Evolutionary conservation across 768 basidiomycete genomes (phyloP).

Genomic region (Leucosporidium yakuticum): DNA sequence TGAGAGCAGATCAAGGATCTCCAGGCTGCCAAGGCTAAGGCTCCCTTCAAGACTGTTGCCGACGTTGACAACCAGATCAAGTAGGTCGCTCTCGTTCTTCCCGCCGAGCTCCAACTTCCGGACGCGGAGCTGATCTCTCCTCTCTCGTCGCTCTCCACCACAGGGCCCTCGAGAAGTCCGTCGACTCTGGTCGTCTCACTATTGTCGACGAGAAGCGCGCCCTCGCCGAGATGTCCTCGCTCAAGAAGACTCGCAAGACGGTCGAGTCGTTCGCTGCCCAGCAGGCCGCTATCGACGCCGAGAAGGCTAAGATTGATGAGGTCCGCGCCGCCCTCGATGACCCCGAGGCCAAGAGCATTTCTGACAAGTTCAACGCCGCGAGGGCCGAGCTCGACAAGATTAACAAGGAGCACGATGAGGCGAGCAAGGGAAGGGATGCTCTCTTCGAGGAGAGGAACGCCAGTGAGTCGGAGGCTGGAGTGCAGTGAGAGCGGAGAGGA

Average conservation of each 20-base stretch:
- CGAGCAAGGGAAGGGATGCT: conserved; percentile 68
- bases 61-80: conserved; percentile 83
- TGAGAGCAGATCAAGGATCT: conserved; percentile 69
- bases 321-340: conserved; percentile 80
- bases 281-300: conserved; percentile 73
- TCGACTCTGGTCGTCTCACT: conserved; percentile 86
- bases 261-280: conserved; percentile 76
- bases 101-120: conserved; percentile 5
- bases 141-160: background rate
- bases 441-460: conserved; percentile 80
- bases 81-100: conserved; percentile 49
- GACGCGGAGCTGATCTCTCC: conserved; percentile 2
- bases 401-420: conserved; percentile 79
- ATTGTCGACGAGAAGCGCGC: conserved; percentile 93
- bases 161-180: conserved; percentile 59
- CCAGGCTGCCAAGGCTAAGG: conserved; percentile 70
- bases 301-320: conserved; percentile 66
- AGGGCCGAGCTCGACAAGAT: conserved; percentile 77
- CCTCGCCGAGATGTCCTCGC: conserved; percentile 69
- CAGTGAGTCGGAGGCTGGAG: conserved; percentile 48
- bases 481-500: background rate
- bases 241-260: conserved; percentile 39
- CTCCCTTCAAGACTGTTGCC: conserved; percentile 67
- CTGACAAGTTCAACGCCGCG: conserved; percentile 73
- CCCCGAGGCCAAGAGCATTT: conserved; percentile 73